Base-by-base conservation (phyloP, 176 grass and related monocot genomes). In the Oryza glaberrima region DNA sequence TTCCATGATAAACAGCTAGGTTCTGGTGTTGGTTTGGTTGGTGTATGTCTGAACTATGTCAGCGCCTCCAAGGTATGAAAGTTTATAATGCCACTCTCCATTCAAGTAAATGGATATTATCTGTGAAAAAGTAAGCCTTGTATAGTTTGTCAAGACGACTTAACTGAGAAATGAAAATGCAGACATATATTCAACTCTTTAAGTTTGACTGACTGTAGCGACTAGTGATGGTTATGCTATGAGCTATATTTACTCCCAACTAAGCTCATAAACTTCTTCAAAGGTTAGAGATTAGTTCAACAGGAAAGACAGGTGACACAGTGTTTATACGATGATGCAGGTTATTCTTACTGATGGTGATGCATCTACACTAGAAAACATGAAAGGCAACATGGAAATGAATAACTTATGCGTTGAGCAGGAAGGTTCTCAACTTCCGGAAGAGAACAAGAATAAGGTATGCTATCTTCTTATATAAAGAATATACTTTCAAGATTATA, bases 1-100 rank as follows among this genome's bases (percentile, higher is more conserved):
- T 74, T 73, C 36, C 28, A 85, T 88, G 78, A 83, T 36, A 69
- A 90, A 30, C 88, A 95, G 93, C 86, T 98, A 76, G 96, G 96
- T 74, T 95, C 93, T 79, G 96, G 96, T 90, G 93, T 98, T 58
- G 96, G 96, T 82, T 86, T 98, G 86, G 91, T 95, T 60, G 96
- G 93, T 65, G 82, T 95, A 75, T 85, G 83, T 83, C 96, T 95
- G 67, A 88, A 86, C 75, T 58, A 86, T 68, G 78, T 94, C 6
- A 86, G 88, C 85, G 89, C 96, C 79, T 95, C 93, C 51, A 92
- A 94, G 96, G 96, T 94, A 98, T 86, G 79, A 15, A 69, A 38
- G 7, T 79, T 19, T 69, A 12, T 68, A 52, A 72, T 73, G 19
- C 14, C 63, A 67, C 61, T 54, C 11, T 85, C 19, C 4, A 73